Conservation (phyloP, 139 green algal species). For the Diplosphaera chodatii region DNA sequence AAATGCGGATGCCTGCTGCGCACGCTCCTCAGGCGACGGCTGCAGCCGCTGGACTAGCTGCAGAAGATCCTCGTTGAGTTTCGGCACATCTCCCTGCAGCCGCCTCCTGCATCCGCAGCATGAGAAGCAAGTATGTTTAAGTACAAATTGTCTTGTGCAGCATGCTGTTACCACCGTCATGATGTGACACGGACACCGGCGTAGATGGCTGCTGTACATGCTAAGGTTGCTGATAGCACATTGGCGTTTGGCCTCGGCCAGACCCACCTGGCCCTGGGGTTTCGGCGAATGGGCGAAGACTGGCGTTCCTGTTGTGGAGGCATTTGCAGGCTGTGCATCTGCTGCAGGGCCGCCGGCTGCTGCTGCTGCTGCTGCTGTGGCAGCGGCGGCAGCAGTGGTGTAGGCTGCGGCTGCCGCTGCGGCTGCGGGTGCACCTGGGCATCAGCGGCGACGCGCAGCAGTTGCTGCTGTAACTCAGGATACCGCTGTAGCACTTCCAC, state of each 20-base stretch:
- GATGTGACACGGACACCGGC: too few species aligned
- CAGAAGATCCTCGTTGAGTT: slow-evolving; percentile 35
- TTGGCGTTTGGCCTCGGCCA: too few species aligned
- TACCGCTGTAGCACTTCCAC: background rate
- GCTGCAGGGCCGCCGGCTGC: background rate
- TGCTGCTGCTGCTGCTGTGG: background rate
- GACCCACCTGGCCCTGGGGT: too few species aligned
- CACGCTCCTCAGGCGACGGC: slow-evolving; percentile 37
- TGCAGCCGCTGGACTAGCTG: slow-evolving; percentile 35
- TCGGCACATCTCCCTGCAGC: slow-evolving; percentile 24
- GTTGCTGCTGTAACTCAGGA: background rate
- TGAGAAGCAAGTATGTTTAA: slow-evolving; percentile 1
- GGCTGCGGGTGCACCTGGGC: background rate
- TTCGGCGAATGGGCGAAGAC: too few species aligned
- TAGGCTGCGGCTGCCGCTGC: too few species aligned
- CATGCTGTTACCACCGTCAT: too few species aligned
- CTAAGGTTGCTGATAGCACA: too few species aligned
- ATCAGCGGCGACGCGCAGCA: background rate
- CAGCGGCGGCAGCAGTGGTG: too few species aligned
- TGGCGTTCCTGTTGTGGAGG: too few species aligned
- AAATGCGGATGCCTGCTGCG: slow-evolving; percentile 31
- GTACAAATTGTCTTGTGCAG: too few species aligned
- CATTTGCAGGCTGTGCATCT: too few species aligned
- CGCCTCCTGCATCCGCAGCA: slow-evolving; percentile 17
- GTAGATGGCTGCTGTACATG: too few species aligned